A percentile compares a stretch with the other conserved stretches of the same genome.
Conservation (phyloP, 176 grass and related monocot species). For the Carex littledalei region DNA sequence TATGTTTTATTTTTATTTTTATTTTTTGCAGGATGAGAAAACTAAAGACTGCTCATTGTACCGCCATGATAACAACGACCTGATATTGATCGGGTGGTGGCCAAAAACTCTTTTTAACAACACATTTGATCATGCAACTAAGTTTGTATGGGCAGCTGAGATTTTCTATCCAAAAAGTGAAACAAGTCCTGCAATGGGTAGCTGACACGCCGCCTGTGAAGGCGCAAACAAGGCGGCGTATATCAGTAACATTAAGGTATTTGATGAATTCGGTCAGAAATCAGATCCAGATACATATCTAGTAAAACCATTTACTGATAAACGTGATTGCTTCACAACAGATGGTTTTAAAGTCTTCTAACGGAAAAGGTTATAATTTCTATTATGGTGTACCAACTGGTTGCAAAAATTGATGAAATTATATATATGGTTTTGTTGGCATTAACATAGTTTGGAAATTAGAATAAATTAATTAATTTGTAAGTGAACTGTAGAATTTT, state of each 20-base stretch:
- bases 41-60: slow-evolving; percentile 25
- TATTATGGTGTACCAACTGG: slow-evolving; percentile 9
- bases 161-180: slow-evolving; percentile 6
- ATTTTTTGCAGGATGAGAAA: slow-evolving; percentile 1
- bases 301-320: not conserved
- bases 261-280: not conserved
- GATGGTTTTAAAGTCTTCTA: no score
- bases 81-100: slow-evolving; percentile 1
- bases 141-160: not conserved
- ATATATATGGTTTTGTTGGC: not conserved
- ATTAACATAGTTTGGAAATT: not conserved
- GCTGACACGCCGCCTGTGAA: not conserved
- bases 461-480: not conserved
- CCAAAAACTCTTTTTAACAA: slow-evolving; percentile 10
- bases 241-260: slow-evolving; percentile 14
- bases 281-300: not conserved
- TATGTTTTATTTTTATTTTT: not conserved
- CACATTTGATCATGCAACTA: not conserved
- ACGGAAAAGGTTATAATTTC: slow-evolving; percentile 11
- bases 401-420: not conserved
- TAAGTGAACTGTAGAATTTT: no score
- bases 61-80: not conserved
- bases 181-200: slow-evolving; percentile 21
- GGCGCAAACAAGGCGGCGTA: slow-evolving; percentile 20
- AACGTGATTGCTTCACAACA: not conserved